Percentiles rank a stretch among this genome's conserved stretches.
Conservation (phyloP, 2,329 filamentous ascomycete genomes). For the Magnaporthiopsis poae region DNA sequence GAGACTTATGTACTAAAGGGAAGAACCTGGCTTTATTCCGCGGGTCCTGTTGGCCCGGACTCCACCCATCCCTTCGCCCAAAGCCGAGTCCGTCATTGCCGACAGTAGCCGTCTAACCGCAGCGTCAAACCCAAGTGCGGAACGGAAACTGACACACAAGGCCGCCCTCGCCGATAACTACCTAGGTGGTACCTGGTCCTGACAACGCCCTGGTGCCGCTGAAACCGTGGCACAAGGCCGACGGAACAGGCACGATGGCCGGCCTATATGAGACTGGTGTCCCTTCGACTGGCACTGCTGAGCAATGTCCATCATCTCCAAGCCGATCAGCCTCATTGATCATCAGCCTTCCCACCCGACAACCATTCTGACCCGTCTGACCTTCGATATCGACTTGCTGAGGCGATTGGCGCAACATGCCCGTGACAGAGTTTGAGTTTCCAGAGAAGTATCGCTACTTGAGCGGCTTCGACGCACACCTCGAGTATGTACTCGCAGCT, state of each 20-base stretch:
- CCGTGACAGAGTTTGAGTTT: slow-evolving; percentile 36
- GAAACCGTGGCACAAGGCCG: not conserved
- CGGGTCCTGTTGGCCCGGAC: no score
- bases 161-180: not conserved
- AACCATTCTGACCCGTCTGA: no score
- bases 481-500: slow-evolving; percentile 48
- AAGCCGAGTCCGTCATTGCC: not conserved
- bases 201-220: not conserved
- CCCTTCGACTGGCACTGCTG: not conserved
- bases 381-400: no score
- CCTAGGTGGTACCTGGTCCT: not conserved
- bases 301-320: not conserved
- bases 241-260: not conserved
- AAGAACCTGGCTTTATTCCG: not conserved
- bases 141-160: not conserved
- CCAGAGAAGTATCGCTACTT: slow-evolving; percentile 60
- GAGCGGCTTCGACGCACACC: slow-evolving; percentile 66
- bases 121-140: not conserved
- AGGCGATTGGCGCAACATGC: slow-evolving; percentile 26
- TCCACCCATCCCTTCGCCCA: not conserved
- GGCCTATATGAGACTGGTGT: not conserved
- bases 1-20: not conserved
- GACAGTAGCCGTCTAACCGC: not conserved
- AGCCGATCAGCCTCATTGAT: not conserved
- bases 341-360: not conserved